Evolutionary conservation across 306 rosid species (phyloP).

Genomic region (Prunus campanulata): DNA sequence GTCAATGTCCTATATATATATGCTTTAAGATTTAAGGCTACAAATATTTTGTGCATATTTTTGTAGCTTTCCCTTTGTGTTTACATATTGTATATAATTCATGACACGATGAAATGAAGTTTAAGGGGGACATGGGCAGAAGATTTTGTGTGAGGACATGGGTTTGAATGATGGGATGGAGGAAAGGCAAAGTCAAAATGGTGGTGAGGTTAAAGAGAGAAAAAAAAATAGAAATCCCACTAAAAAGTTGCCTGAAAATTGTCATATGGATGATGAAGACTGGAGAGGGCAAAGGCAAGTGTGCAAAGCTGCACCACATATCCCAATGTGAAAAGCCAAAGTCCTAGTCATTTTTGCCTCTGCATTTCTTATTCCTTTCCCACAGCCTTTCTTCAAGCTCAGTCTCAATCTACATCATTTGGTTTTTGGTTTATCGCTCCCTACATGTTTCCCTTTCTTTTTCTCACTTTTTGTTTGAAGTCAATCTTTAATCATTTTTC

Average conservation of each 20-base stretch:
- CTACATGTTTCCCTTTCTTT: constrained; percentile 6
- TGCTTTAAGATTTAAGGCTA: too few relatives aligned
- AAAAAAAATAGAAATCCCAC: not conserved
- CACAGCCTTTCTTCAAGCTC: constrained; percentile 18
- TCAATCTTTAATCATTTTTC: constrained; percentile 3
- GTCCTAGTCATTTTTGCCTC: constrained; percentile 47
- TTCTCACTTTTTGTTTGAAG: not conserved
- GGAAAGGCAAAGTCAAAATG: constrained; percentile 34
- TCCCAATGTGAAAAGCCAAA: constrained; percentile 48
- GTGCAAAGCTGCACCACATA: constrained; percentile 28
- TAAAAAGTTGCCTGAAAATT: constrained; percentile 8
- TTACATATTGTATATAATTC: not conserved
- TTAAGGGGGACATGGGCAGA: not conserved
- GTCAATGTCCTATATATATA: not conserved
- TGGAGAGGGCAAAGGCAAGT: not conserved
- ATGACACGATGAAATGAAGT: not conserved
- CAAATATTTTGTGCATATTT: too few relatives aligned
- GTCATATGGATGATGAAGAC: not conserved
- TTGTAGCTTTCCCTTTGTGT: too few relatives aligned
- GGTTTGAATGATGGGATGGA: not conserved
- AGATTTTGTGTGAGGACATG: not conserved
- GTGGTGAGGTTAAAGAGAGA: not conserved
- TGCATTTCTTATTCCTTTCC: constrained; percentile 20
- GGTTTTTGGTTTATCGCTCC: not conserved
- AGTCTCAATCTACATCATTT: constrained; percentile 33